A percentile compares a stretch with the other conserved stretches of the same genome.
Conservation (phyloP, 208 protist species). For the Naegleria lovaniensis region DNA sequence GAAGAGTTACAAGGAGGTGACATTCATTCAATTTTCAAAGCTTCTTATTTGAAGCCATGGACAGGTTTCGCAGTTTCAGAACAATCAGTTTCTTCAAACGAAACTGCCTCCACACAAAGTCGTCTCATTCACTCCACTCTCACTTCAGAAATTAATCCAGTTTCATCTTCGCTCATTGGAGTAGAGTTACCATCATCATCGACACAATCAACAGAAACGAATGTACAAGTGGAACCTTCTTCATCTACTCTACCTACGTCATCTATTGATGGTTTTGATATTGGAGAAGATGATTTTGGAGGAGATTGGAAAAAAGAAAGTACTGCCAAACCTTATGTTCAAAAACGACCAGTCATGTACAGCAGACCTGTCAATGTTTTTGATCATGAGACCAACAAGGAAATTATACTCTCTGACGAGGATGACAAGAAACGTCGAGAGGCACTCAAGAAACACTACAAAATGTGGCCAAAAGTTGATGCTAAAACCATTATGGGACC, state of each 20-base stretch:
- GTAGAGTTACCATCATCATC: no score
- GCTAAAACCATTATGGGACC: not conserved
- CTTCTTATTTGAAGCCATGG: not conserved
- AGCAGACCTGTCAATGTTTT: not conserved
- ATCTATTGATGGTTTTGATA: not conserved
- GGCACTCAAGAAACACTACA: not conserved
- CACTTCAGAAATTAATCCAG: not conserved
- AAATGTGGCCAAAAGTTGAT: conserved; percentile 5
- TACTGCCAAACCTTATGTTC: not conserved
- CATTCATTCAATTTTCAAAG: not conserved
- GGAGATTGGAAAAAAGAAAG: conserved; percentile 1
- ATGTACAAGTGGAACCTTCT: not conserved
- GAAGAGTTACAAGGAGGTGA: not conserved
- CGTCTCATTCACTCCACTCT: not conserved
- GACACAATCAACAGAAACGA: not conserved
- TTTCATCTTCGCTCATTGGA: no score
- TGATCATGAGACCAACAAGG: no score
- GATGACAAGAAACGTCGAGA: conserved; percentile 22
- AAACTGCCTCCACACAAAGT: not conserved
- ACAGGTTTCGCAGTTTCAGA: not conserved
- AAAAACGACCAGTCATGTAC: not conserved
- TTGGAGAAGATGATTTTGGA: not conserved
- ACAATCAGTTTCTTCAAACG: not conserved
- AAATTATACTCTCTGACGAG: not conserved
- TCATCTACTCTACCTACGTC: not conserved